phyloP scores from a whole-genome alignment of 345 rosid genomes.

The Arabidopsis thaliana region DNA sequence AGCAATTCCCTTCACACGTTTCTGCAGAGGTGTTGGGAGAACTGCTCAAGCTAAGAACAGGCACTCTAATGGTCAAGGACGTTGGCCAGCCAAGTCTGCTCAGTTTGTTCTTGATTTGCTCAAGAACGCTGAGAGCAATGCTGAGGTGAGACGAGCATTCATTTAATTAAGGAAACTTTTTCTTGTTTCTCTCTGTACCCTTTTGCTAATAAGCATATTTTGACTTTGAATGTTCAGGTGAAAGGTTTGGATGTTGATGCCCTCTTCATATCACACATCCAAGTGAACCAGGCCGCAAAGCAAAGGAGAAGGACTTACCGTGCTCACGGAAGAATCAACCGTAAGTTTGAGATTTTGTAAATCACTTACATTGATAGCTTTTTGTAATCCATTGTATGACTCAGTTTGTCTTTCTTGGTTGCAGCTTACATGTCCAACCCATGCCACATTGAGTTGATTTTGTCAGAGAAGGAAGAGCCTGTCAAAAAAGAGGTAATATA shows the following conservation, averaged over 20 bases:
- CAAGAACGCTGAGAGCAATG: slow-evolving; percentile 97
- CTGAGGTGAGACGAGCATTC: slow-evolving; percentile 54
- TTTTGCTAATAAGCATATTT: not conserved
- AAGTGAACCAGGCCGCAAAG: slow-evolving; percentile 94
- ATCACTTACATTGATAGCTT: accelerated
- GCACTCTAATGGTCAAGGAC: slow-evolving; percentile 96
- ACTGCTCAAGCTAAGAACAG: slow-evolving; percentile 99
- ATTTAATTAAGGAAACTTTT: not conserved
- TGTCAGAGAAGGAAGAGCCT: slow-evolving; percentile 94
- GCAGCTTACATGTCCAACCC: slow-evolving; percentile 98
- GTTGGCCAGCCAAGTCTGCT: slow-evolving; percentile 96
- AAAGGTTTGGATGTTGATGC: slow-evolving; percentile 97
- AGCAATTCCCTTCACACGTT: slow-evolving; percentile 99
- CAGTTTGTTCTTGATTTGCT: slow-evolving; percentile 83
- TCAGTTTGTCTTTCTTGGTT: not conserved
- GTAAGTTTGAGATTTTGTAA: slow-evolving; percentile 47
- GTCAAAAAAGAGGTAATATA: slow-evolving; percentile 86
- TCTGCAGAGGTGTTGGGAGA: slow-evolving; percentile 97
- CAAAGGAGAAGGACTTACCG: slow-evolving; percentile 97
- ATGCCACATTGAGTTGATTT: slow-evolving; percentile 85
- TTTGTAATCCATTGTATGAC: accelerated
- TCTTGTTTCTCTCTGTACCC: not conserved
- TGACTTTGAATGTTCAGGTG: slow-evolving; percentile 49
- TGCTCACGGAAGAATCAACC: slow-evolving; percentile 98
- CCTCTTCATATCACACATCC: slow-evolving; percentile 83